These are phyloP conservation scores for Sporothrix pallida DNA, from an alignment of 2,329 filamentous ascomycete genomes.

Conservation along the genomic window DNA sequence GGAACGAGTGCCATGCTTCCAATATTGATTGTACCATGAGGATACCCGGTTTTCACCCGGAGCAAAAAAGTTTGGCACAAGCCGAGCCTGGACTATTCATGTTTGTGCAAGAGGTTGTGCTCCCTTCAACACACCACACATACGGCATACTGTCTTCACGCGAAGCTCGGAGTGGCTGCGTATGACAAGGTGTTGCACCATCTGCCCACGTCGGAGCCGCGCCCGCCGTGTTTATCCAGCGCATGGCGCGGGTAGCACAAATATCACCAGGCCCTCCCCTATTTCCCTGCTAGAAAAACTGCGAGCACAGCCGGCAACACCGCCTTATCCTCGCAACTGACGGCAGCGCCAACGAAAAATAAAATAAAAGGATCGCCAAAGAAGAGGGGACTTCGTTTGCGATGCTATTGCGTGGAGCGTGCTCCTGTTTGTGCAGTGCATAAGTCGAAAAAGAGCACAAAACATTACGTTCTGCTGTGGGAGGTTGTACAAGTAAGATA, in stretches of 20 bases:
- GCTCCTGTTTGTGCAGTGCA: neutral
- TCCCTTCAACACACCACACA: too few species aligned
- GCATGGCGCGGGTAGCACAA: slow-evolving; percentile 31
- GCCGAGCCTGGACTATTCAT: too few species aligned
- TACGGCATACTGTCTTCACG: too few species aligned
- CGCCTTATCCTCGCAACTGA: neutral
- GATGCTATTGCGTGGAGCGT: neutral
- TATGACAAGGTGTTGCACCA: neutral
- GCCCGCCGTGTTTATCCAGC: slow-evolving; percentile 1
- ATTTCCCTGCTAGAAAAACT: neutral
- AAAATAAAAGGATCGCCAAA: slow-evolving; percentile 3
- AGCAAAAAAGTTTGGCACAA: too few species aligned
- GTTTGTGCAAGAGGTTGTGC: too few species aligned
- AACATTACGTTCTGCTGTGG: neutral
- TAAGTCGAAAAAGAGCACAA: slow-evolving; percentile 16
- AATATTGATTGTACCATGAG: too few species aligned
- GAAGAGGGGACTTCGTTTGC: neutral
- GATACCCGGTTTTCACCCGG: too few species aligned
- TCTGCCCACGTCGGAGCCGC: neutral
- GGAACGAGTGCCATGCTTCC: neutral
- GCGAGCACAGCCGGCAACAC: neutral
- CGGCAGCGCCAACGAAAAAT: neutral
- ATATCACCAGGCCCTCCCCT: neutral
- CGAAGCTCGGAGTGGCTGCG: too few species aligned
- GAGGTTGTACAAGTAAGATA: neutral